Conservation (phyloP, 2,329 filamentous ascomycete genomes). For the Penicillium sp. region DNA sequence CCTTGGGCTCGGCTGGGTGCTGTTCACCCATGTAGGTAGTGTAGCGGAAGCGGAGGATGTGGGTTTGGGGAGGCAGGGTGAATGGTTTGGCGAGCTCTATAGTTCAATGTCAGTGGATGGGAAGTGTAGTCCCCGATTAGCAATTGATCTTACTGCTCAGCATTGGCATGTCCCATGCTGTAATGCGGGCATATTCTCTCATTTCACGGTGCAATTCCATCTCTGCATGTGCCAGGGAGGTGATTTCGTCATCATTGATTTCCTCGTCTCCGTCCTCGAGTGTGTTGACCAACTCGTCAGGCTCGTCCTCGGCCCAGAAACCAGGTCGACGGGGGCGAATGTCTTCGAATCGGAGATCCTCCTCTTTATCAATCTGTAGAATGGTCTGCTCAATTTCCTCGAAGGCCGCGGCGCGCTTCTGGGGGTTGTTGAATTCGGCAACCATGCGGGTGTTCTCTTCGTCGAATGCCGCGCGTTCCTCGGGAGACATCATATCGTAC, state of each 20-base stretch:
- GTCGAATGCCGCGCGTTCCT: slow-evolving; percentile 40
- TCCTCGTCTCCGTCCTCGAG: slow-evolving; percentile 57
- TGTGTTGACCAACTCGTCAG: slow-evolving; percentile 42
- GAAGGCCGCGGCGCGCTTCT: slow-evolving; percentile 29
- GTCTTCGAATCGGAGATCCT: slow-evolving; percentile 33
- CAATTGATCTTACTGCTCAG: slow-evolving; percentile 66
- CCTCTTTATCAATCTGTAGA: slow-evolving; percentile 33
- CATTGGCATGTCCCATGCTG: slow-evolving; percentile 94
- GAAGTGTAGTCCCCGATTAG: too few species aligned
- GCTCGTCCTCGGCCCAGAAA: slow-evolving; percentile 48
- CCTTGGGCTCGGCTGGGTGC: slow-evolving; percentile 89
- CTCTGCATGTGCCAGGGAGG: slow-evolving; percentile 78
- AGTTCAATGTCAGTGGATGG: slow-evolving; percentile 11
- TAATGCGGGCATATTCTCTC: slow-evolving; percentile 80
- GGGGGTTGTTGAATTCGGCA: slow-evolving; percentile 40
- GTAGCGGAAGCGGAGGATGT: slow-evolving; percentile 89
- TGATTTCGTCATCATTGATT: slow-evolving; percentile 76
- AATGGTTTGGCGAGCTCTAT: slow-evolving; percentile 83
- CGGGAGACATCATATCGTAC: slow-evolving; percentile 42
- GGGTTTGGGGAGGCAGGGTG: slow-evolving; percentile 61
- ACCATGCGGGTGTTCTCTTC: slow-evolving; percentile 37
- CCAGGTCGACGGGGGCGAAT: slow-evolving; percentile 28
- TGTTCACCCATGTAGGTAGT: slow-evolving; percentile 93
- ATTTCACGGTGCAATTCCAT: slow-evolving; percentile 85
- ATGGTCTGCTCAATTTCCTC: slow-evolving; percentile 36